Evolutionary conservation across 345 rosid genomes (phyloP).

Genomic region (Brassica juncea): DNA sequence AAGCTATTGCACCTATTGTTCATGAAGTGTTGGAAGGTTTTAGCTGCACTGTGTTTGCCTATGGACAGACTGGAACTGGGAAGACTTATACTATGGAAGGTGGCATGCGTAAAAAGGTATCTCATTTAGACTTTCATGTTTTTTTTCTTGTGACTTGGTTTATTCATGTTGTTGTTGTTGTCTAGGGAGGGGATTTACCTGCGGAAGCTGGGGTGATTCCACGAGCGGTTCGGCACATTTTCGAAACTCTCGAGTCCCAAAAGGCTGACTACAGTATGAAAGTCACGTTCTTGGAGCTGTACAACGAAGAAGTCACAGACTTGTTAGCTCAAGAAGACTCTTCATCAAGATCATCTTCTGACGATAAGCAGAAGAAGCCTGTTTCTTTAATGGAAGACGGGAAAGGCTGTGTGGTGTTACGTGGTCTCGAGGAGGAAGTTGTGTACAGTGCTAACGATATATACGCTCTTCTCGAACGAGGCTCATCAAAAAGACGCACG

Average conservation of each 20-base stretch:
- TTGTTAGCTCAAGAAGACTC: constrained; percentile 72
- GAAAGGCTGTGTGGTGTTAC: constrained; percentile 77
- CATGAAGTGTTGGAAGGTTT: constrained; percentile 92
- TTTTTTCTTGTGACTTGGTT: no score
- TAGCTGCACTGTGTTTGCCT: constrained; percentile 93
- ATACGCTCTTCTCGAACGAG: constrained; percentile 77
- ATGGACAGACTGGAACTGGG: constrained; percentile 91
- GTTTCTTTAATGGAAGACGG: constrained; percentile 94
- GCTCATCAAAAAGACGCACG: constrained; percentile 76
- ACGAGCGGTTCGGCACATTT: constrained; percentile 83
- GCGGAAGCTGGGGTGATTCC: constrained; percentile 95
- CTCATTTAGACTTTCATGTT: not conserved
- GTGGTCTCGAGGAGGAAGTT: constrained; percentile 92
- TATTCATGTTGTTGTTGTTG: not conserved
- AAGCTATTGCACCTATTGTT: constrained; percentile 80
- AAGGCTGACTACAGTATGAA: constrained; percentile 91
- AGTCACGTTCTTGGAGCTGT: constrained; percentile 88
- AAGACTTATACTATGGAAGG: constrained; percentile 98
- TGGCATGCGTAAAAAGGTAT: constrained; percentile 85
- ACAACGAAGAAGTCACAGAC: constrained; percentile 92
- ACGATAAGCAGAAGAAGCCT: constrained; percentile 81
- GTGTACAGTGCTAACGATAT: constrained; percentile 93
- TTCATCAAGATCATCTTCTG: constrained; percentile 47
- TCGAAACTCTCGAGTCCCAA: constrained; percentile 79
- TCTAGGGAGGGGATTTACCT: constrained; percentile 79